phyloP scores from a whole-genome alignment of 2,329 filamentous ascomycete species.

The Sarocladiaceae sp. region DNA sequence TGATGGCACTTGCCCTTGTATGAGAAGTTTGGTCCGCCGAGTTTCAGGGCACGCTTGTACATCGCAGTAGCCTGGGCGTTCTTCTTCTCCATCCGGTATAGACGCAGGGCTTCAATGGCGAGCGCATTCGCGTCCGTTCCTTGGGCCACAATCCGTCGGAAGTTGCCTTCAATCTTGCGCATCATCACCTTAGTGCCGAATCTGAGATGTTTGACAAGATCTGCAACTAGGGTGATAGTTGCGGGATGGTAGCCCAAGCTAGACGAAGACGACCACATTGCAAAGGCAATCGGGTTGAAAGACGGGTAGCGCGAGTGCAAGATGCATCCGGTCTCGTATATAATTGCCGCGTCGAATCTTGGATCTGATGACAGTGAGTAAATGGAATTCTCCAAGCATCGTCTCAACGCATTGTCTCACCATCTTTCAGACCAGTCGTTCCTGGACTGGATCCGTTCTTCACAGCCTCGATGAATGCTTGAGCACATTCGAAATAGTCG shows the following conservation, averaged over 20 bases:
- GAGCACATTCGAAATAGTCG: background rate
- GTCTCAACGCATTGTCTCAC: background rate
- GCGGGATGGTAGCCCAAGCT: background rate
- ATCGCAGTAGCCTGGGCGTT: background rate
- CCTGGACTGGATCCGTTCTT: background rate
- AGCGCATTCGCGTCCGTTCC: conserved; percentile 5
- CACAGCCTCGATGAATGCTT: background rate
- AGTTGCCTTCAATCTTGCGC: background rate
- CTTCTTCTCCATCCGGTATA: background rate
- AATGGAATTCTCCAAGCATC: background rate
- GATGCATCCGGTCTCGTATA: conserved; percentile 5
- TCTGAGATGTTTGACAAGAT: background rate
- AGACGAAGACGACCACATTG: conserved; percentile 3
- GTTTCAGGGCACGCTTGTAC: background rate
- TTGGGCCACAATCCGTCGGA: background rate
- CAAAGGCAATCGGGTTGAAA: background rate
- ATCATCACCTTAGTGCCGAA: background rate
- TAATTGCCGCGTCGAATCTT: conserved; percentile 1
- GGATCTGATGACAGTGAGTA: background rate
- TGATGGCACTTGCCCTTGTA: background rate
- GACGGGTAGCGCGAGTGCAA: background rate
- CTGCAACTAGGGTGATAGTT: background rate
- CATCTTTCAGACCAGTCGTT: background rate
- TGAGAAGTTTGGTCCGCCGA: background rate
- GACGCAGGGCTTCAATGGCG: background rate